Conservation (phyloP, 208 protist species). For the Leishmania lainsoni region DNA sequence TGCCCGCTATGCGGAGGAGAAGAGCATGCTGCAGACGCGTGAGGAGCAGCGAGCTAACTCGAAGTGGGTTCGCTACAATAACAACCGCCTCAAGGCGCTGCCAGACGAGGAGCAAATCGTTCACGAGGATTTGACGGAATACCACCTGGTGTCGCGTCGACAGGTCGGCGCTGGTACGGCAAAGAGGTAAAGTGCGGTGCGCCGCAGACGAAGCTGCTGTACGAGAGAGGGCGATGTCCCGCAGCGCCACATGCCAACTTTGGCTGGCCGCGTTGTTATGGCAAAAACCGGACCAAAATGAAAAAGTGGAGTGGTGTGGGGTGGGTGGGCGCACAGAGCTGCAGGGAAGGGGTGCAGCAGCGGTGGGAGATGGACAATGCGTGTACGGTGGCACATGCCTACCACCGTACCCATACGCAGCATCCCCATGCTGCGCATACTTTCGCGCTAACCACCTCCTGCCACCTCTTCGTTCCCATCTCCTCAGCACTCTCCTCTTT, state of each 20-base stretch:
- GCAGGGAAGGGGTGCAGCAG: neutral
- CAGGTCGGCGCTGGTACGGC: constrained; percentile 3
- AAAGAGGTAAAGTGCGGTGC: constrained; percentile 8
- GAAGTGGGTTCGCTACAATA: constrained; percentile 73
- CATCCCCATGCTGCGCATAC: neutral
- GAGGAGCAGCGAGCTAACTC: constrained; percentile 67
- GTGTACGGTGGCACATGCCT: neutral
- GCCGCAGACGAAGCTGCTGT: neutral
- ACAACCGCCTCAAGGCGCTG: constrained; percentile 63
- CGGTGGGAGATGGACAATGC: neutral
- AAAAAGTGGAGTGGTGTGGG: neutral
- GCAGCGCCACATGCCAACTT: neutral
- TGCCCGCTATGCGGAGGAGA: constrained; percentile 48
- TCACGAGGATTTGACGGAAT: constrained; percentile 79
- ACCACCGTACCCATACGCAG: neutral
- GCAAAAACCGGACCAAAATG: neutral
- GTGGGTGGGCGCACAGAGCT: neutral
- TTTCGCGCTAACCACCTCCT: neutral
- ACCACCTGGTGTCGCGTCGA: constrained; percentile 61
- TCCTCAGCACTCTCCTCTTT: neutral
- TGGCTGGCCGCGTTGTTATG: neutral
- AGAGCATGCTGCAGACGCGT: constrained; percentile 53
- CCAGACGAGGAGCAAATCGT: constrained; percentile 66
- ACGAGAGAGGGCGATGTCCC: neutral
- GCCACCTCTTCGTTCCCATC: neutral